Conservation (phyloP, 139 green algal genomes). For the Pleodorina starrii region DNA sequence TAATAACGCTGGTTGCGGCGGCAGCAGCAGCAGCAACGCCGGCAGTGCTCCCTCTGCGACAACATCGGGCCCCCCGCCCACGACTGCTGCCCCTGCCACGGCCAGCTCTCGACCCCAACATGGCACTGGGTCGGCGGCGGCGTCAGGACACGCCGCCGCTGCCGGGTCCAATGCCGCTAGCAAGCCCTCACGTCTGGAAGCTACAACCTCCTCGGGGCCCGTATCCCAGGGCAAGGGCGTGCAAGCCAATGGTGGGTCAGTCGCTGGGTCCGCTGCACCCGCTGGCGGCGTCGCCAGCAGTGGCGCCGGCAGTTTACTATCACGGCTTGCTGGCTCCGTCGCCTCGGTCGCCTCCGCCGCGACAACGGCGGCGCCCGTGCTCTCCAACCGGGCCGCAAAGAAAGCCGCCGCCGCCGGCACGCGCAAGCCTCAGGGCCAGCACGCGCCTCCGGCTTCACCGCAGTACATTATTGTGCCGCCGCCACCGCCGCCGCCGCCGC, state of each 20-base stretch:
- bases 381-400: background rate
- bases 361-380: background rate
- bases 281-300: background rate
- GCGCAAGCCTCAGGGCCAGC: background rate
- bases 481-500: constrained; percentile 41
- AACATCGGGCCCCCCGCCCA: background rate
- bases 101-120: background rate
- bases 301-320: background rate
- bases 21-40: background rate
- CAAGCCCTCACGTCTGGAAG: no score
- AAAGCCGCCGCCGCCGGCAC: background rate
- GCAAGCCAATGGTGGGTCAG: no score
- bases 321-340: background rate
- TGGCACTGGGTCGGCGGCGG: no score
- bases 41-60: background rate
- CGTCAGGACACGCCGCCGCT: no score
- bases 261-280: background rate
- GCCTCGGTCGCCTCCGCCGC: constrained; percentile 16
- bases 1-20: no score
- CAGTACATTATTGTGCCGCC: constrained; percentile 35
- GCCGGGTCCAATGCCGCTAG: no score
- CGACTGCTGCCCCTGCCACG: background rate
- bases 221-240: no score
- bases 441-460: background rate
- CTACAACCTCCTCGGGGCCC: no score